A percentile compares a stretch with the other conserved stretches of the same genome.
phyloP scores from a whole-genome alignment of 768 basidiomycete species.

The Hemileccinum rubropunctum region DNA sequence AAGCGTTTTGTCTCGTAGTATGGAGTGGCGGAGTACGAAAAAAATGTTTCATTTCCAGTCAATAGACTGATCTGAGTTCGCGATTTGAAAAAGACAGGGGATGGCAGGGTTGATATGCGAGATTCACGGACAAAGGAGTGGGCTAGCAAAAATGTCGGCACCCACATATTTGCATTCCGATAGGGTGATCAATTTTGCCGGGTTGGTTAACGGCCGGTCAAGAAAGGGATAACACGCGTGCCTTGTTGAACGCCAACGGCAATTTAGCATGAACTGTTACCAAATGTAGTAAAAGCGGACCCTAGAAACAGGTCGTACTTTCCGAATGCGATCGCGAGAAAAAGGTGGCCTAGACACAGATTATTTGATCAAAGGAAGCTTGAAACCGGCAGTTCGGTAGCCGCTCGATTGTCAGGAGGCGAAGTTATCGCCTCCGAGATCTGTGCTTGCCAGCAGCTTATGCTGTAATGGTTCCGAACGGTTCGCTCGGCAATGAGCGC shows the following conservation, averaged over 20 bases:
- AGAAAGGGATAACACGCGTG: constrained; percentile 24
- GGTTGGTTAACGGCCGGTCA: constrained; percentile 4
- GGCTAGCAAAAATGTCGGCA: constrained; percentile 10
- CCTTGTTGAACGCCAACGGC: constrained; percentile 21
- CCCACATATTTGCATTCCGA: constrained; percentile 27
- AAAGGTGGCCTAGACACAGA: constrained; percentile 26
- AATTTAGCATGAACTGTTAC: constrained; percentile 26
- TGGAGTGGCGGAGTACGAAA: constrained; percentile 15
- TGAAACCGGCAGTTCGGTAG: constrained; percentile 29
- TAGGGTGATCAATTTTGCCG: constrained; percentile 23
- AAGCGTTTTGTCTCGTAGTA: neutral
- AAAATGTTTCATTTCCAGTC: constrained; percentile 12
- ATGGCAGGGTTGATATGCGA: constrained; percentile 20
- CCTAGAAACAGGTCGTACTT: constrained; percentile 30
- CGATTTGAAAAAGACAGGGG: too few species aligned
- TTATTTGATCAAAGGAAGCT: constrained; percentile 23
- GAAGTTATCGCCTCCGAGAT: constrained; percentile 34
- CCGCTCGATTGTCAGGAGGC: constrained; percentile 33
- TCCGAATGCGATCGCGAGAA: constrained; percentile 27
- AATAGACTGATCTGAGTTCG: too few species aligned
- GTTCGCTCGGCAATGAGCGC: constrained; percentile 25
- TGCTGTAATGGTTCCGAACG: constrained; percentile 31
- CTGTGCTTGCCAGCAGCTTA: constrained; percentile 27
- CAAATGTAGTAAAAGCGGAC: constrained; percentile 28
- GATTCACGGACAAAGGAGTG: constrained; percentile 21